Evolutionary conservation across 2,329 filamentous ascomycete genomes (phyloP).

Genomic region (Gnomoniopsis smithogilvyi): DNA sequence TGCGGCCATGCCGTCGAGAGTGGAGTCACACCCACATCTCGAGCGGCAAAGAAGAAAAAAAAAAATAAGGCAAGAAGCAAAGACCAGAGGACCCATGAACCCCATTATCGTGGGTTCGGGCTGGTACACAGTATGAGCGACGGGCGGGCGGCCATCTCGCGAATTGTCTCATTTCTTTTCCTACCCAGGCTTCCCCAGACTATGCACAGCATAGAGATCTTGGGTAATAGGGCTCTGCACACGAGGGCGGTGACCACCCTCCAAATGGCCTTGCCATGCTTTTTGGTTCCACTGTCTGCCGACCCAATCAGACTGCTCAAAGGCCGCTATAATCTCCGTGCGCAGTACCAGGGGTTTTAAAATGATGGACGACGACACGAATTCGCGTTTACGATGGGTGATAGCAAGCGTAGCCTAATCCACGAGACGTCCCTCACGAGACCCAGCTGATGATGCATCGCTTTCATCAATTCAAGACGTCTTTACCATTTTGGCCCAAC

Average conservation of each 20-base stretch:
- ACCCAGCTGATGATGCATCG: not conserved
- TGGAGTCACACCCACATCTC: not conserved
- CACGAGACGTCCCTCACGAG: not conserved
- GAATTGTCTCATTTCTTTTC: not conserved
- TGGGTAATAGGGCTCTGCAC: not conserved
- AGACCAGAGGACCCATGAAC: not conserved
- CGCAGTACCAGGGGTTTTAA: conserved; percentile 6
- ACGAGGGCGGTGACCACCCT: too few relatives aligned
- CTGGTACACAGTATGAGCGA: not conserved
- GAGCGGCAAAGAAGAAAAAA: not conserved
- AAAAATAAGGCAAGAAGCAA: not conserved
- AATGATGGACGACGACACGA: not conserved
- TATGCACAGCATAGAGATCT: not conserved
- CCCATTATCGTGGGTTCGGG: not conserved
- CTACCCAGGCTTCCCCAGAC: not conserved
- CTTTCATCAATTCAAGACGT: too few relatives aligned
- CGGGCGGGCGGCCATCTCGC: not conserved
- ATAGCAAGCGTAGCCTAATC: not conserved
- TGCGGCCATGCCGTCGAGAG: not conserved
- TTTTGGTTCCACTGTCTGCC: not conserved
- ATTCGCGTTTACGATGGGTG: not conserved
- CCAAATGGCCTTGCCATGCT: not conserved
- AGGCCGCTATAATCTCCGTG: conserved; percentile 14
- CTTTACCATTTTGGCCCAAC: too few relatives aligned
- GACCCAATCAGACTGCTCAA: not conserved